Evolutionary conservation across 2,329 filamentous ascomycete genomes (phyloP).

Genomic region (Monosporascus sp.): DNA sequence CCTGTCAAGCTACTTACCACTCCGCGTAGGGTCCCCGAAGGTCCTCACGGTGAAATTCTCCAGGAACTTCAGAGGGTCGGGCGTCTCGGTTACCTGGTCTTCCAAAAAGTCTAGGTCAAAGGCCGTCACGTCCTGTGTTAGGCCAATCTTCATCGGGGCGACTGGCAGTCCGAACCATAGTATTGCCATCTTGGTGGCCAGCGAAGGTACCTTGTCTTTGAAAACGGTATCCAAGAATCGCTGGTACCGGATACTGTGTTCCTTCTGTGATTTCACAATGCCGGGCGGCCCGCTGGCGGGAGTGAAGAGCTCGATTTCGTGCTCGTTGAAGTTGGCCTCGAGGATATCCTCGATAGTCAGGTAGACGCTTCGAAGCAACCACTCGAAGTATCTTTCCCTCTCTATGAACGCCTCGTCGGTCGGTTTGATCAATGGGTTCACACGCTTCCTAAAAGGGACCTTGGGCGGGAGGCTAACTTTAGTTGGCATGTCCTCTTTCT

Average conservation of each 20-base stretch:
- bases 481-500: neutral
- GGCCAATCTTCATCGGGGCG: slow-evolving; percentile 31
- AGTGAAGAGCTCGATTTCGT: slow-evolving; percentile 29
- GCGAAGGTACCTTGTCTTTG: slow-evolving; percentile 16
- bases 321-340: slow-evolving; percentile 25
- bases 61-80: slow-evolving; percentile 19
- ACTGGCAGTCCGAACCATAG: slow-evolving; percentile 43
- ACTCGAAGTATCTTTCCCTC: slow-evolving; percentile 23
- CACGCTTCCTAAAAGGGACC: slow-evolving; percentile 15
- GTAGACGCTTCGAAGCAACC: slow-evolving; percentile 16
- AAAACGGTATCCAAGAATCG: slow-evolving; percentile 27
- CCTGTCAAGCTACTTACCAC: slow-evolving; percentile 4
- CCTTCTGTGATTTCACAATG: slow-evolving; percentile 27
- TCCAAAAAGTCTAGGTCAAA: slow-evolving; percentile 9
- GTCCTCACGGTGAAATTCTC: slow-evolving; percentile 10
- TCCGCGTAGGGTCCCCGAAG: slow-evolving; percentile 4
- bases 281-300: slow-evolving; percentile 20
- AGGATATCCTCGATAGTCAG: slow-evolving; percentile 28
- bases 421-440: slow-evolving; percentile 13
- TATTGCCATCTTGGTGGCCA: slow-evolving; percentile 39
- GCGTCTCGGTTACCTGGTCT: neutral
- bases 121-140: neutral
- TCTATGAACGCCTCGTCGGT: slow-evolving; percentile 13
- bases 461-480: slow-evolving; percentile 7
- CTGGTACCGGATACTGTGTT: slow-evolving; percentile 25